Evolutionary conservation across 2,329 filamentous ascomycete genomes (phyloP), one percentile per base, ranked within the genome.

Genomic region (Delphinella strobiligena): DNA sequence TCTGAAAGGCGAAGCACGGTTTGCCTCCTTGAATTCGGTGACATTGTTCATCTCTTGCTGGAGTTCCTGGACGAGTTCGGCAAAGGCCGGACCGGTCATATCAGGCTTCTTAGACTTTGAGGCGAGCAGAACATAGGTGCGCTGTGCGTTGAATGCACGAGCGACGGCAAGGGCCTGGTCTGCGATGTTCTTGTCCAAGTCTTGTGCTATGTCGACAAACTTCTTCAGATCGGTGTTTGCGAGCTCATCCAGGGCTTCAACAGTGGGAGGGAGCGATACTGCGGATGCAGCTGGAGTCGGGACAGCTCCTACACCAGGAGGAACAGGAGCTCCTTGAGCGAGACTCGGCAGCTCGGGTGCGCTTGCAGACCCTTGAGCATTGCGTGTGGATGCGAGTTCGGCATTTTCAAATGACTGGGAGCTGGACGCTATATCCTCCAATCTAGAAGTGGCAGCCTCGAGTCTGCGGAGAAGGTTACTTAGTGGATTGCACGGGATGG

Each of bases 401-500:
- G 63, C 56, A 19, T 47, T 38, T 61, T 82, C 79, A 49, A 75
- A 66, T 40, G 73, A 76, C 12, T 58, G 53, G 4, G 63, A 55
- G n/a, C 85, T 81, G 49, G 83, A 78, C 34, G 91, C 89, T 55
- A 98, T 94, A 61, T 98, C 91, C 68, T 98, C 91, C 41, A 98
- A 77, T 43, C 91, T 80, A 48, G 87, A 91, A 38, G 91, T 98
- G 30, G 91, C 91, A 60, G 91, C 91, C 72, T 98, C 91, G 52
- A 98, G 82, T 66, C 91, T 98, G 60, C 50, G 48, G 41, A 68
- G 56, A 48, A 62, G 50, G 38, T 44, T 57, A 43, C 63, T 77
- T 60, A 76, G 74, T 54, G 60, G 49, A 45, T 56, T 62, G 54
- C 63, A 48, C 41, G 38, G 31, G 19, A 31, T n/a, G 19, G 34